phyloP scores from a whole-genome alignment of 768 basidiomycete species.

The Naganishia kalamii region DNA sequence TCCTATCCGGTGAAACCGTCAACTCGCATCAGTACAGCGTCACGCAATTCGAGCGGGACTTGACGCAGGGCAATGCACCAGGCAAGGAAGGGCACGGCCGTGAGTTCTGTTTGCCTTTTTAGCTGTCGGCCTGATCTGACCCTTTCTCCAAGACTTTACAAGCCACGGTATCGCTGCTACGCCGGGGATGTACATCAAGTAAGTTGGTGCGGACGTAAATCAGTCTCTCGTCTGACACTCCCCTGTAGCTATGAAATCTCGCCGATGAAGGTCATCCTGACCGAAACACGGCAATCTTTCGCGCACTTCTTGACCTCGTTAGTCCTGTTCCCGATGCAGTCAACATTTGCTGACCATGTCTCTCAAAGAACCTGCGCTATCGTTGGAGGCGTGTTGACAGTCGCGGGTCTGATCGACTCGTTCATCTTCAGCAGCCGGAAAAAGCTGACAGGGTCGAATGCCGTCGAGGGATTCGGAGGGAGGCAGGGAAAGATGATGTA shows the following conservation, averaged over 20 bases:
- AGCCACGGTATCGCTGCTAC: slow-evolving; percentile 40
- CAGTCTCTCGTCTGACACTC: background rate
- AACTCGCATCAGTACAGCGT: slow-evolving; percentile 92
- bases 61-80: slow-evolving; percentile 55
- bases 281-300: slow-evolving; percentile 85
- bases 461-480: slow-evolving; percentile 37
- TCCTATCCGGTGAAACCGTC: slow-evolving; percentile 70
- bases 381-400: slow-evolving; percentile 91
- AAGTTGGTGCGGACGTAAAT: background rate
- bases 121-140: background rate
- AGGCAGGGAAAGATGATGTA: slow-evolving; percentile 45
- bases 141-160: slow-evolving; percentile 34
- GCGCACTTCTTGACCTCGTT: slow-evolving; percentile 97
- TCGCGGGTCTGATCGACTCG: slow-evolving; percentile 81
- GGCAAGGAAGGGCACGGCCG: slow-evolving; percentile 47
- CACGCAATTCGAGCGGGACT: slow-evolving; percentile 91
- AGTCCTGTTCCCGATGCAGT: slow-evolving; percentile 43
- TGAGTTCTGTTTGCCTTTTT: slow-evolving; percentile 23
- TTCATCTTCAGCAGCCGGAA: slow-evolving; percentile 75
- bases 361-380: slow-evolving; percentile 83
- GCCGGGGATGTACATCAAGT: slow-evolving; percentile 42
- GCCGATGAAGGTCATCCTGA: slow-evolving; percentile 86
- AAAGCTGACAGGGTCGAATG: slow-evolving; percentile 51
- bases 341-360: background rate
- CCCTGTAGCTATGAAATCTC: slow-evolving; percentile 96